Evolutionary conservation across 2,329 filamentous ascomycete genomes (phyloP).

Genomic region (Alternaria brassicae): DNA sequence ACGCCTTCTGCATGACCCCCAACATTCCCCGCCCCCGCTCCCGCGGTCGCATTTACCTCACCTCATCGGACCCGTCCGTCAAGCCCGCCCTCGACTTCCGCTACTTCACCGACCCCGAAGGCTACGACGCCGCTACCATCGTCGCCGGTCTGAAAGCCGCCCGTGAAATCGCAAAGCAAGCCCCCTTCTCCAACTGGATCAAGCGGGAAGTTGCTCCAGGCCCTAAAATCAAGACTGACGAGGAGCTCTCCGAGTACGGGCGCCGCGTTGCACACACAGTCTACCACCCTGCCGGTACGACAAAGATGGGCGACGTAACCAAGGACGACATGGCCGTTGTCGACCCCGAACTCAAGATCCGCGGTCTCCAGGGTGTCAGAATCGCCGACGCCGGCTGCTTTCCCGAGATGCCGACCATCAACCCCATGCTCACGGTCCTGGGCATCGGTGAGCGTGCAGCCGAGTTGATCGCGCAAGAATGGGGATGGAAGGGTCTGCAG

Average conservation of each 20-base stretch:
- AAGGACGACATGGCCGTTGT: slow-evolving; percentile 79
- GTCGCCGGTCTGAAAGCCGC: slow-evolving; percentile 79
- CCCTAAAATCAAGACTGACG: slow-evolving; percentile 74
- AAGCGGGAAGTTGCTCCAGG: slow-evolving; percentile 83
- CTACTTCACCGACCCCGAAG: slow-evolving; percentile 86
- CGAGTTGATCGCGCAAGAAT: slow-evolving; percentile 80
- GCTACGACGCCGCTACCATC: slow-evolving; percentile 83
- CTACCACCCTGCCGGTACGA: slow-evolving; percentile 88
- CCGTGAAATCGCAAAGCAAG: slow-evolving; percentile 76
- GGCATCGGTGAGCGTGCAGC: slow-evolving; percentile 83
- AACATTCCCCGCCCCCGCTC: slow-evolving; percentile 86
- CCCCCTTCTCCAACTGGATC: slow-evolving; percentile 82
- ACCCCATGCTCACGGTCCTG: slow-evolving; percentile 90
- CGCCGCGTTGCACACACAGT: slow-evolving; percentile 84
- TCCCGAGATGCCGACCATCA: slow-evolving; percentile 84
- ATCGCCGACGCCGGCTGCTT: slow-evolving; percentile 90
- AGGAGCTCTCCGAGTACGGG: slow-evolving; percentile 82
- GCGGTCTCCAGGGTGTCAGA: slow-evolving; percentile 74
- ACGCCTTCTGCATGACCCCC: slow-evolving; percentile 92
- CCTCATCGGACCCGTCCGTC: slow-evolving; percentile 74
- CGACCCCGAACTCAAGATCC: slow-evolving; percentile 74
- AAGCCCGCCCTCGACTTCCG: slow-evolving; percentile 88
- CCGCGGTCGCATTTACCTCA: slow-evolving; percentile 78
- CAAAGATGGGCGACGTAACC: slow-evolving; percentile 81
- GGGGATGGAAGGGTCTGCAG: slow-evolving; percentile 67